These are phyloP conservation scores for Metrosideros polymorpha DNA, from an alignment of 441 rosid genomes.

Conservation along the genomic window DNA sequence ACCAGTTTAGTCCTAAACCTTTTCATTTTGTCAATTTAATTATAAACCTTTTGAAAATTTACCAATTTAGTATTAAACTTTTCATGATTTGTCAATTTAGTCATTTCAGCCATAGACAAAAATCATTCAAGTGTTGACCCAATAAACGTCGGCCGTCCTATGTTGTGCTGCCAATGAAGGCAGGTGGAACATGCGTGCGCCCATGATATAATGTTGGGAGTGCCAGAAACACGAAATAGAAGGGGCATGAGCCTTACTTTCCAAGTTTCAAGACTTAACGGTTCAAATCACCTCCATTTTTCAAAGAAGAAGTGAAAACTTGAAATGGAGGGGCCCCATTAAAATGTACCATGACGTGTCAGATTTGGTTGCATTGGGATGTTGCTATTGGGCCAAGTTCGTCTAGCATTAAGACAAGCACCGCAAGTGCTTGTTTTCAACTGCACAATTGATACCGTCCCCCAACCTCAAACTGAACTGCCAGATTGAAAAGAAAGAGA, in stretches of 20 bases:
- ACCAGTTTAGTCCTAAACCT: not conserved
- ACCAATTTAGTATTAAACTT: not conserved
- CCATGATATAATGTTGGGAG: not conserved
- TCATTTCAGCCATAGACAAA: too few relatives aligned
- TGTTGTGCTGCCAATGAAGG: accelerated
- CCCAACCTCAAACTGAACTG: not conserved
- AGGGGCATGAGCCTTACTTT: not conserved
- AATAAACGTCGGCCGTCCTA: accelerated
- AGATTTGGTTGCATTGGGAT: not conserved
- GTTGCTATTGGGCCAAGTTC: not conserved
- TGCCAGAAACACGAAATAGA: not conserved
- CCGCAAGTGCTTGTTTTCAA: not conserved
- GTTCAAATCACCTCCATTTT: not conserved
- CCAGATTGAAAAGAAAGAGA: not conserved
- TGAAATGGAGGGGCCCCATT: not conserved
- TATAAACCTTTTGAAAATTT: not conserved
- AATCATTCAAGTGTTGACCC: too few relatives aligned
- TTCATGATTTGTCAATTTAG: too few relatives aligned
- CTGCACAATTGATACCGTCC: not conserved
- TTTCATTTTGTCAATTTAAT: not conserved
- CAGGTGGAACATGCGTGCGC: not conserved
- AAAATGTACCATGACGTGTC: not conserved
- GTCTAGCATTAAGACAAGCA: not conserved
- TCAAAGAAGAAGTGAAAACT: not conserved
- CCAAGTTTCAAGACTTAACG: not conserved